These are phyloP conservation scores for Tolypocladium ophioglossoides DNA, from an alignment of 2,329 filamentous ascomycete genomes.

Conservation along the genomic window DNA sequence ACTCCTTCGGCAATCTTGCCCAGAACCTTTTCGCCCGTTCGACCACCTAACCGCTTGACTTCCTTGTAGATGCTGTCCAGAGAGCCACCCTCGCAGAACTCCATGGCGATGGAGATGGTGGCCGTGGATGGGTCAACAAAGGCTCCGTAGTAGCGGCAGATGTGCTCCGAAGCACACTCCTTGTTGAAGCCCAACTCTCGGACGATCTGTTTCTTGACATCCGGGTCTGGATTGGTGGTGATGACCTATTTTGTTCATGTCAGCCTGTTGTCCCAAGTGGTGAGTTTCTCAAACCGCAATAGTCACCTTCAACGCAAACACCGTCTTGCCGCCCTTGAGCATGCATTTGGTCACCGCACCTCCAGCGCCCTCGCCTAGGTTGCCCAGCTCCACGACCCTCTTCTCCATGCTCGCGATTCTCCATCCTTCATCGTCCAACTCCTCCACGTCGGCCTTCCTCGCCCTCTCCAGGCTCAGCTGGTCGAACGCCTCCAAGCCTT, in stretches of 20 bases:
- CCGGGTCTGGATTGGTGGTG: slow-evolving; percentile 93
- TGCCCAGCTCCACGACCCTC: slow-evolving; percentile 78
- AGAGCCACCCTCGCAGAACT: slow-evolving; percentile 94
- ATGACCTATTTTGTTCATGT: slow-evolving; percentile 57
- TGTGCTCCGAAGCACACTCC: slow-evolving; percentile 88
- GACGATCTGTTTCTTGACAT: slow-evolving; percentile 97
- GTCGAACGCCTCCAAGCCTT: slow-evolving; percentile 67
- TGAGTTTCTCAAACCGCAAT: not conserved
- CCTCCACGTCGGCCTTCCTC: slow-evolving; percentile 78
- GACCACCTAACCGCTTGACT: slow-evolving; percentile 87
- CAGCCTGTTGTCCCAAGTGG: slow-evolving; percentile 8
- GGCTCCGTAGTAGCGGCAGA: slow-evolving; percentile 94
- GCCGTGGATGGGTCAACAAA: slow-evolving; percentile 94
- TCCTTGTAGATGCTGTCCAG: slow-evolving; percentile 96
- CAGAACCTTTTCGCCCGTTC: slow-evolving; percentile 93
- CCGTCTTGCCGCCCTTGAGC: slow-evolving; percentile 81
- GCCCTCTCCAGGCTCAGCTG: slow-evolving; percentile 75
- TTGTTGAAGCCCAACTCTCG: slow-evolving; percentile 97
- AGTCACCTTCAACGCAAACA: slow-evolving; percentile 90
- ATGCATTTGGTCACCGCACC: slow-evolving; percentile 89
- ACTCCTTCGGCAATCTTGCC: slow-evolving; percentile 96
- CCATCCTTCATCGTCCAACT: slow-evolving; percentile 92
- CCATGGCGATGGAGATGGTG: slow-evolving; percentile 98
- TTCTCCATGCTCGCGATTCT: slow-evolving; percentile 82
- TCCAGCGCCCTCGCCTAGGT: slow-evolving; percentile 86